These are phyloP conservation scores for Penicillium digitatum DNA, from an alignment of 2,329 filamentous ascomycete genomes.

Conservation along the genomic window DNA sequence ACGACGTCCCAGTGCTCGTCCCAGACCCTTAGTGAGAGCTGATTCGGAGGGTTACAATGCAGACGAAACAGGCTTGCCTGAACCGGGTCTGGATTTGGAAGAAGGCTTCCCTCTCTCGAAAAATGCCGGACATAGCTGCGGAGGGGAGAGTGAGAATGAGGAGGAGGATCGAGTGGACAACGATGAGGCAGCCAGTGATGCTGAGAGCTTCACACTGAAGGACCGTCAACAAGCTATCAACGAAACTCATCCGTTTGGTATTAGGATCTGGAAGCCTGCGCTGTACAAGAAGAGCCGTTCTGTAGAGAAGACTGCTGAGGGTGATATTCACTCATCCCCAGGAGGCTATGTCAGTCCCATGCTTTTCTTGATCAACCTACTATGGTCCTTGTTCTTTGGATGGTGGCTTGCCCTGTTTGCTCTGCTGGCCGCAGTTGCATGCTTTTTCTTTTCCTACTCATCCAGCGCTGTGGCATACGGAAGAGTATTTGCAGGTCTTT, in stretches of 20 bases:
- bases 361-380: constrained; percentile 80
- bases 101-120: constrained; percentile 21
- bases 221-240: constrained; percentile 98
- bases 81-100: constrained; percentile 24
- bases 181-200: constrained; percentile 73
- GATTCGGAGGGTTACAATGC: constrained; percentile 39
- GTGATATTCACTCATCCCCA: constrained; percentile 92
- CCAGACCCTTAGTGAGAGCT: constrained; percentile 32
- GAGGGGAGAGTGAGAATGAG: constrained; percentile 20
- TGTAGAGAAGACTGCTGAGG: constrained; percentile 92
- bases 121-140: constrained; percentile 30
- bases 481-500: constrained; percentile 74
- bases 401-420: constrained; percentile 90
- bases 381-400: constrained; percentile 89
- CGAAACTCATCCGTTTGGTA: constrained; percentile 96
- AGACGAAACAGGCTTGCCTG: constrained; percentile 37
- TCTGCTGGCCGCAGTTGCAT: constrained; percentile 68
- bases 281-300: constrained; percentile 97
- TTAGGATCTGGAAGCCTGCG: constrained; percentile 97
- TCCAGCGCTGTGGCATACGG: constrained; percentile 83
- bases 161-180: constrained; percentile 49
- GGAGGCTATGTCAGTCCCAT: constrained; percentile 80
- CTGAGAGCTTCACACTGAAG: constrained; percentile 95
- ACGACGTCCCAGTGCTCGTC: constrained; percentile 35
- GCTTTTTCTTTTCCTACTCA: constrained; percentile 73